phyloP scores from a whole-genome alignment of 306 rosid species.

The Quercus robur region DNA sequence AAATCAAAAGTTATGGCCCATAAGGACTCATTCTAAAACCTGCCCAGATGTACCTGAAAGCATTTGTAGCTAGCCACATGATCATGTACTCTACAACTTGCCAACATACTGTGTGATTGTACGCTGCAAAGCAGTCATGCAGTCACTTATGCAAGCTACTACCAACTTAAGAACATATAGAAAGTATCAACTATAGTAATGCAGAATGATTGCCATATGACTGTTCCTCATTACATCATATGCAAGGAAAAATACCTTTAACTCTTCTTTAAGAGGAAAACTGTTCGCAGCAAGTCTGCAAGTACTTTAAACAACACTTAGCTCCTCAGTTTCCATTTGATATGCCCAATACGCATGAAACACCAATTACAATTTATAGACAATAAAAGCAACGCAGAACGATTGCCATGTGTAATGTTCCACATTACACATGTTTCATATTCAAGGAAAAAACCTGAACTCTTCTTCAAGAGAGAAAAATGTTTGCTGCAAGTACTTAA shows the following conservation, averaged over 20 bases:
- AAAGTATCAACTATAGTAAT: neutral
- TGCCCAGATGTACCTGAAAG: neutral
- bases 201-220: neutral
- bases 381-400: neutral
- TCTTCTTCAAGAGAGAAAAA: neutral
- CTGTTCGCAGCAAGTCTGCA: neutral
- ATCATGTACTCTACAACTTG: neutral
- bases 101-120: neutral
- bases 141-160: neutral
- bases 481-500: neutral
- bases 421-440: neutral
- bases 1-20: neutral
- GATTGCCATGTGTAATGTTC: neutral
- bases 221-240: neutral
- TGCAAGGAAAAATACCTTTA: neutral
- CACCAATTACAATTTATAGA: too few species aligned
- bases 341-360: too few species aligned
- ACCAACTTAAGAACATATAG: neutral
- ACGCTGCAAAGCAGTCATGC: neutral
- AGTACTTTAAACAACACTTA: neutral
- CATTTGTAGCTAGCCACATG: neutral
- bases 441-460: neutral
- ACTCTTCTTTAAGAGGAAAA: neutral
- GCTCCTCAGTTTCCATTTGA: neutral
- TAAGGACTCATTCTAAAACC: neutral